Percentiles rank a stretch among this genome's conserved stretches.
phyloP scores from a whole-genome alignment of 208 protist species.

The Lotmaria passim region DNA sequence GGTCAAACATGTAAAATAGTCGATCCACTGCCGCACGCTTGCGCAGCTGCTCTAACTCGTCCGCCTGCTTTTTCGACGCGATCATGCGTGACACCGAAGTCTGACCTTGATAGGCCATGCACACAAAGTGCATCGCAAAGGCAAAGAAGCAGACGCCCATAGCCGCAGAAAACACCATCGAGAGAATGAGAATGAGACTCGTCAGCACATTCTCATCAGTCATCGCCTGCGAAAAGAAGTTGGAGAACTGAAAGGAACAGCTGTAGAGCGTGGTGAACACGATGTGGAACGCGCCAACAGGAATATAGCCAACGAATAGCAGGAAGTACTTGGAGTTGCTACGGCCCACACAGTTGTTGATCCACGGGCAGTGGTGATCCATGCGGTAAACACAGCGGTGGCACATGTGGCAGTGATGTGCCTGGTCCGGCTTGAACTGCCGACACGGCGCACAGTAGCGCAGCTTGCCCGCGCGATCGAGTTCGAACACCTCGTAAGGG shows the following conservation, averaged over 20 bases:
- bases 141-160: slow-evolving; percentile 58
- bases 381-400: slow-evolving; percentile 72
- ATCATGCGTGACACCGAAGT: slow-evolving; percentile 61
- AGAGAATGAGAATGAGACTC: slow-evolving; percentile 32
- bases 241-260: slow-evolving; percentile 47
- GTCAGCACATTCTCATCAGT: slow-evolving; percentile 33
- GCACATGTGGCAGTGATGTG: slow-evolving; percentile 80
- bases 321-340: slow-evolving; percentile 79
- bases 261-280: slow-evolving; percentile 53
- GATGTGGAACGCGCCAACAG: slow-evolving; percentile 75
- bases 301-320: slow-evolving; percentile 78
- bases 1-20: slow-evolving; percentile 46
- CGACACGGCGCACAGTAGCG: slow-evolving; percentile 76
- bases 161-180: slow-evolving; percentile 45
- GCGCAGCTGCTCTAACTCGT: slow-evolving; percentile 24
- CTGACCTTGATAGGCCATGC: slow-evolving; percentile 52
- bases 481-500: slow-evolving; percentile 53
- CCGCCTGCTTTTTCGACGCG: slow-evolving; percentile 19
- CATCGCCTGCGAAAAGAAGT: slow-evolving; percentile 20
- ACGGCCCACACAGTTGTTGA: slow-evolving; percentile 86
- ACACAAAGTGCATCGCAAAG: slow-evolving; percentile 59
- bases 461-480: slow-evolving; percentile 47
- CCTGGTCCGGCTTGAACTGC: slow-evolving; percentile 84
- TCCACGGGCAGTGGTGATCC: slow-evolving; percentile 92
- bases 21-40: slow-evolving; percentile 28